These are phyloP conservation scores for Grosmannia penicillata DNA, from an alignment of 2,329 filamentous ascomycete species.

Conservation along the genomic window DNA sequence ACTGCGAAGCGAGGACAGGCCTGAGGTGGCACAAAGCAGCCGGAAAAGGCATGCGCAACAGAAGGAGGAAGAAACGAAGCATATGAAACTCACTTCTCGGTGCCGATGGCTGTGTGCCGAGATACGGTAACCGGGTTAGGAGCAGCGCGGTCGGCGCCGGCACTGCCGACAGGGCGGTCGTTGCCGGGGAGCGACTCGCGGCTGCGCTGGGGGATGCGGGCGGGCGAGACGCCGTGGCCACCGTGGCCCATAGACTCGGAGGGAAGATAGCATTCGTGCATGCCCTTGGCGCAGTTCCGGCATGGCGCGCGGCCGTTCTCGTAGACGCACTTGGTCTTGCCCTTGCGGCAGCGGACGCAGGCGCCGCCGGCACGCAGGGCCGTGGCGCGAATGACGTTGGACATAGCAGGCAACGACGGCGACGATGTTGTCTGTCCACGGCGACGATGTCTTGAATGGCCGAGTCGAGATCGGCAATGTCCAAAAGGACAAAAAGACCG, in stretches of 20 bases:
- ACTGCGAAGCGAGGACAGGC: neutral
- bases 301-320: constrained; percentile 47
- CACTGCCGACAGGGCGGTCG: constrained; percentile 27
- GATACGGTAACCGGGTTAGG: constrained; percentile 29
- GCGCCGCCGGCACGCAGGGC: constrained; percentile 46
- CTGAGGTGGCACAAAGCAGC: neutral
- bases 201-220: constrained; percentile 33
- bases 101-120: constrained; percentile 30
- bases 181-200: constrained; percentile 40
- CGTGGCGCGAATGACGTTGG: constrained; percentile 38
- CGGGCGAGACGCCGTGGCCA: constrained; percentile 42
- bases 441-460: too few species aligned
- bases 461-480: too few species aligned
- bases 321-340: constrained; percentile 50
- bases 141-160: constrained; percentile 25
- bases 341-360: constrained; percentile 48
- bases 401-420: constrained; percentile 18
- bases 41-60: neutral
- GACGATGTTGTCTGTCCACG: too few species aligned
- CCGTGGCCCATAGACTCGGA: constrained; percentile 44
- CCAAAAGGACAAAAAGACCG: too few species aligned
- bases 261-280: constrained; percentile 48
- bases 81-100: constrained; percentile 38
- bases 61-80: constrained; percentile 3
- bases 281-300: constrained; percentile 48